Base-by-base conservation (phyloP, 2,329 filamentous ascomycete genomes). In the Madurella mycetomatis region DNA sequence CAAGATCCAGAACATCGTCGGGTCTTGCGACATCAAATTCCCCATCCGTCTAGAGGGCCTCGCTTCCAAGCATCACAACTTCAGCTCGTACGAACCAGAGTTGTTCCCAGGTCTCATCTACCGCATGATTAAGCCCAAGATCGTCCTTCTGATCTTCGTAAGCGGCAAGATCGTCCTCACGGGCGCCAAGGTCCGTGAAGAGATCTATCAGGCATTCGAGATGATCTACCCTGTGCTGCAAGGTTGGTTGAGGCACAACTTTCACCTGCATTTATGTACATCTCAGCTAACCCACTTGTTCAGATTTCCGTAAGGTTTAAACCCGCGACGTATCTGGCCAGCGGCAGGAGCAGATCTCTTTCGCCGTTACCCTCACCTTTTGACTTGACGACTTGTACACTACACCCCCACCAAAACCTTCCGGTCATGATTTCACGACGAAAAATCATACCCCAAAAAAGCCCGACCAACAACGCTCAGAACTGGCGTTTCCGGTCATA, bases 71-170 rank as follows among this genome's bases (percentile, higher is more conserved):
- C 94, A 99, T 82, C 92, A 97, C 81, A 96, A 96, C 77, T 99
- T 97, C 84, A 95, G 90, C 75, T 96, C 92, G 54, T 99, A 99
- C 74, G 94, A 99, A 74, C 94, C 94, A 63, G 94, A 99, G 71
- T 74, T 99, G 72, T 99, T 97, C 83, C 94, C 94, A 68, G 94
- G 94, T 84, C 86, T 99, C 49, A 99, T 99, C 76, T 99, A 99
- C 77, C 91, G 94, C 72, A 99, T 99, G 94, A 96, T 97, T 81
- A 97, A 97, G 81, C 94, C 94, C 17, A 97, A 97, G 85, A 96
- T 97, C 64, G 92, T 97, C 51, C 85, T 97, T 25, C 79, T 97
- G 69, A 96, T 99, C 73, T 97, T 97, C 77, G 92, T 97, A 67
- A 94, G 88, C 67, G 94, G 92, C 69, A 97, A 97, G 82, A 97